Conservation (phyloP, 495 filamentous ascomycete species). For the Aspergillus nidulans region DNA sequence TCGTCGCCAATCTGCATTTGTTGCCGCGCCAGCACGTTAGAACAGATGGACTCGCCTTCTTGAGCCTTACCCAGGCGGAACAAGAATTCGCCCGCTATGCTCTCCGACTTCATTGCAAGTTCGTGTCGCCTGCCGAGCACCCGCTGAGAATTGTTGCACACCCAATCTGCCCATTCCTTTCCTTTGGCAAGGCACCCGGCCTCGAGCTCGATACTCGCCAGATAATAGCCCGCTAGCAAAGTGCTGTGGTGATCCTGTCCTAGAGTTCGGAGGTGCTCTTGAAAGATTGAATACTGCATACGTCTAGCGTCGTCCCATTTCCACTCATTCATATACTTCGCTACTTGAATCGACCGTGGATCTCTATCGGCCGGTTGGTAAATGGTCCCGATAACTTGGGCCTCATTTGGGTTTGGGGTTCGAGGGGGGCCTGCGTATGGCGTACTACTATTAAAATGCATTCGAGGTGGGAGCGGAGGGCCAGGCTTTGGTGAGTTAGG, state of each 20-base stretch:
- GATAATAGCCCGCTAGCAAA: conserved; percentile 26
- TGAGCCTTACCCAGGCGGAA: conserved; percentile 25
- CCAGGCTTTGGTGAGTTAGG: conserved; percentile 10
- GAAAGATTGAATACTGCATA: conserved; percentile 34
- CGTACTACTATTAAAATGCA: conserved; percentile 30
- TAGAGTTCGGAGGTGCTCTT: conserved; percentile 30
- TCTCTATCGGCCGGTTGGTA: conserved; percentile 28
- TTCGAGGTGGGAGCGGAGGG: conserved; percentile 31
- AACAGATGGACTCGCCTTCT: conserved; percentile 32
- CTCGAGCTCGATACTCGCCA: conserved; percentile 30
- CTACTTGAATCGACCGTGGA: conserved; percentile 26
- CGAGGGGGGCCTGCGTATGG: conserved; percentile 23
- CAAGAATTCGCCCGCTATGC: conserved; percentile 30
- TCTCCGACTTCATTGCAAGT: conserved; percentile 32
- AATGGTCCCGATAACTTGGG: conserved; percentile 18
- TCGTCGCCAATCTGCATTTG: conserved; percentile 38
- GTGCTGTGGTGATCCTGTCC: conserved; percentile 36
- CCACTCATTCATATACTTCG: conserved; percentile 27
- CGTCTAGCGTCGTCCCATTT: conserved; percentile 32
- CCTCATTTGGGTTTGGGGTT: conserved; percentile 8
- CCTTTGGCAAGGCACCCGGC: conserved; percentile 26
- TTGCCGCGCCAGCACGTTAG: conserved; percentile 35
- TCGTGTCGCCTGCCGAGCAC: conserved; percentile 30
- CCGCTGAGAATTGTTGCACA: conserved; percentile 27
- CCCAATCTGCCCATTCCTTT: conserved; percentile 33